phyloP scores from a whole-genome alignment of 208 protist genomes.

The Leptomonas pyrrhocoris region DNA sequence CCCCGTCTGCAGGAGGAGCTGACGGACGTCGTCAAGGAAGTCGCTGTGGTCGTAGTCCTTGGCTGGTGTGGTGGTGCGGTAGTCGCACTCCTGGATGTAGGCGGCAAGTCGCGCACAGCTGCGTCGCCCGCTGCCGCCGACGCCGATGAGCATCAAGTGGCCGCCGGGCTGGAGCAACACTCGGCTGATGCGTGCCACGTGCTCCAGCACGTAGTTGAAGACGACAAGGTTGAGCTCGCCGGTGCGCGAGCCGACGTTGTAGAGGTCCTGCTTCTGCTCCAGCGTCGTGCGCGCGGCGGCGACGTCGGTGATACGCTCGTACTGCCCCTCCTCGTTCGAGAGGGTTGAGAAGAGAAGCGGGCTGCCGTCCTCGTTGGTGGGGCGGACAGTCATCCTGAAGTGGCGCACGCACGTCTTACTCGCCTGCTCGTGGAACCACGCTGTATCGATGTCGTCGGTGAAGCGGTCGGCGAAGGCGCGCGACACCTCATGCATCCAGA shows the following conservation, averaged over 20 bases:
- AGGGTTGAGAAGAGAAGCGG: conserved; percentile 83
- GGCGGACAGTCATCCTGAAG: conserved; percentile 69
- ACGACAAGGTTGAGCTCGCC: conserved; percentile 94
- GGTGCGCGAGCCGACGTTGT: conserved; percentile 81
- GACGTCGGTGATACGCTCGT: conserved; percentile 89
- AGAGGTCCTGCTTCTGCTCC: conserved; percentile 86
- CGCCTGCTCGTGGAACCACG: conserved; percentile 88
- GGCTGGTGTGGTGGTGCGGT: conserved; percentile 92
- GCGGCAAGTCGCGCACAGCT: conserved; percentile 94
- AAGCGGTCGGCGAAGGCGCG: conserved; percentile 97
- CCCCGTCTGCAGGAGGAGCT: conserved; percentile 91
- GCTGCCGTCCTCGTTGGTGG: conserved; percentile 35
- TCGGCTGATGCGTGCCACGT: conserved; percentile 95
- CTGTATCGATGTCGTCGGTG: conserved; percentile 89
- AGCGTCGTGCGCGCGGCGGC: conserved; percentile 72
- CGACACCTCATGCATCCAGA: conserved; percentile 96
- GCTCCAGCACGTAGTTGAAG: conserved; percentile 97
- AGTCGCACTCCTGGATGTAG: conserved; percentile 93
- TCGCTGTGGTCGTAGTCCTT: conserved; percentile 95
- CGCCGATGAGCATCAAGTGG: conserved; percentile 95
- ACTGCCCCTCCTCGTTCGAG: conserved; percentile 86
- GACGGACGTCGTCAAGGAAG: conserved; percentile 96
- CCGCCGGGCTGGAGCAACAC: conserved; percentile 96
- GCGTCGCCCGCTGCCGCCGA: conserved; percentile 96
- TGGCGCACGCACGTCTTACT: conserved; percentile 73